Base-by-base conservation (phyloP, 2,329 filamentous ascomycete genomes). In the Claviceps quebecensis region DNA sequence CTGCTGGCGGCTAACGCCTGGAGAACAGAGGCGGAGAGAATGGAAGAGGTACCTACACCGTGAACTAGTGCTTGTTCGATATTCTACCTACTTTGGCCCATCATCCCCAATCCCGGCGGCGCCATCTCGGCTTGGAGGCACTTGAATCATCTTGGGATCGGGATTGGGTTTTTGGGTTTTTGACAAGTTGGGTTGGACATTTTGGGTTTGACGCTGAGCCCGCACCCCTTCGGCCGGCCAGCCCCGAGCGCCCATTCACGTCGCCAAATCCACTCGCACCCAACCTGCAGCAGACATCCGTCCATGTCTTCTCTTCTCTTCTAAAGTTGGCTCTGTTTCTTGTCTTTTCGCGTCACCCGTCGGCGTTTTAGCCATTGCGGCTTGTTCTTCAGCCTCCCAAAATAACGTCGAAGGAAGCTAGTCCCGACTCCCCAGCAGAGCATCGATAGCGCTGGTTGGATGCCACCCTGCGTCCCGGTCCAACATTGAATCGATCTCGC, bases 31-130 rank as follows among this genome's bases (percentile, higher is more conserved):
- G 26, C 26, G 26, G 29, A 29, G 29, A 11, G 3, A 9, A 29
- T 29, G 29, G 29, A 34, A 34, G 9, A 34, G 29, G 9, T 34
- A 34, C 19, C 19, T 19, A 19, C 8, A 34, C 29, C 29, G 29
- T 34, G 40, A 11, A 43, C 17, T 43, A 43, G 48, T 46, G 34
- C 51, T 45, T 34, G 23, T 49, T 49, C 41, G 41, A 49, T 40
- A 38, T 17, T 11, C 23, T n/a, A 37, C 41, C n/a, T n/a, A n/a
- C n/a, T n/a, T n/a, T n/a, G n/a, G n/a, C 26, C 22, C 36, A 11
- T 45, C 19, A 44, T 36, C 48, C 38, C 40, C 19, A 47, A 16
- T 50, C 8, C 40, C 16, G 23, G 43, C 23, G 43, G 14, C 23
- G 23, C 23, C 43, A 23, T 45, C 13, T 26, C 26, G 44, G 16